These are phyloP conservation scores for Lentinula lateritia DNA, from an alignment of 768 basidiomycete genomes.

Conservation along the genomic window DNA sequence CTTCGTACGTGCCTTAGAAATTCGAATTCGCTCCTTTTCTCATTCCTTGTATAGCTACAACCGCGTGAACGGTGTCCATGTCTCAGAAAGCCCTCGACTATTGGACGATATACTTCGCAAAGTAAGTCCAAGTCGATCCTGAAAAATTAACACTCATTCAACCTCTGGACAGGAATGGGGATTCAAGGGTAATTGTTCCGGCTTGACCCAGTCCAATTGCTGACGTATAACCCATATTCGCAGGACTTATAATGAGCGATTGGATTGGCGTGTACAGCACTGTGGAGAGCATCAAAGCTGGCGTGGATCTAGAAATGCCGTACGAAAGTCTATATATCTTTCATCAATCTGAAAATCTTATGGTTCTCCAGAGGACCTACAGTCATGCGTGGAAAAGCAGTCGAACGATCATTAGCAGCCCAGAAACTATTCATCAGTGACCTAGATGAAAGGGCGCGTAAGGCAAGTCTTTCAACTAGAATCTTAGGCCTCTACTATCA, in stretches of 20 bases:
- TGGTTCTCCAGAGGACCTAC: conserved; percentile 33
- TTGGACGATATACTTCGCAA: conserved; percentile 49
- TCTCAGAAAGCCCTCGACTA: conserved; percentile 46
- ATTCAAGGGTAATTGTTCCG: conserved; percentile 33
- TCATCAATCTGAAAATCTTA: no score
- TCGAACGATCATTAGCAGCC: conserved; percentile 30
- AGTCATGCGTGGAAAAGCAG: conserved; percentile 40
- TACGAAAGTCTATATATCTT: conserved; percentile 14
- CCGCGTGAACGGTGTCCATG: conserved; percentile 55
- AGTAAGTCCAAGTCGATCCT: conserved; percentile 14
- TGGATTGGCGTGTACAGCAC: conserved; percentile 49
- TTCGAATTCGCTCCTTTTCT: conserved; percentile 2
- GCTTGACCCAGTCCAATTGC: neutral
- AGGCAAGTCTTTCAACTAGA: conserved; percentile 15
- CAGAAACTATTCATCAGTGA: conserved; percentile 39
- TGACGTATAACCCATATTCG: neutral
- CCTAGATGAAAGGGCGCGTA: conserved; percentile 33
- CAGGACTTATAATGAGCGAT: conserved; percentile 55
- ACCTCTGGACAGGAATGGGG: conserved; percentile 46
- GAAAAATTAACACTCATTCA: neutral
- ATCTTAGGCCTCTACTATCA: no score
- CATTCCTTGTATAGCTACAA: conserved; percentile 36
- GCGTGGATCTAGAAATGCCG: conserved; percentile 64
- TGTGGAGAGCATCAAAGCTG: conserved; percentile 49
- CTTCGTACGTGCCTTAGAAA: conserved; percentile 31